Evolutionary conservation across 768 basidiomycete species (phyloP), one percentile per base, ranked within the genome.

Genomic region (Epithele typhae): DNA sequence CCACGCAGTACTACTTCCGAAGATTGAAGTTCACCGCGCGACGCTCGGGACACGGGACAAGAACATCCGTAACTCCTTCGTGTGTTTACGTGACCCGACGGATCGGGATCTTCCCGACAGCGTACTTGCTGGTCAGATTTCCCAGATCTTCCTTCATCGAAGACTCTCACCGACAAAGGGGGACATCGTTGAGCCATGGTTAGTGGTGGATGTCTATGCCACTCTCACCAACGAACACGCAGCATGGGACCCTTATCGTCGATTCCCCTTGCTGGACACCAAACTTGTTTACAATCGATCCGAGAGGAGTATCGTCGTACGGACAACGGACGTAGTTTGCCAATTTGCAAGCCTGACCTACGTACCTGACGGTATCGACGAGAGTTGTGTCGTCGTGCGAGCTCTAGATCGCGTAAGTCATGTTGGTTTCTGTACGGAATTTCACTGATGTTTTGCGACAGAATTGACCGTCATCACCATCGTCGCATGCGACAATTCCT

Each of bases 341-440:
- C 44, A 45, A 18, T 45, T 45, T 14, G 44, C 44, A 3, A 37
- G 37, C 3, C 22, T 30, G 15, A 15, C n/a, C 18, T 45, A 45
- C 25, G 18, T 17, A 15, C 44, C 44, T 3, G 44, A 37, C 6
- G 37, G 17, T 8, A 38, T 45, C n/a, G 23, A n/a, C 10, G 36
- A 37, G 37, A 18, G 17, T 3, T 45, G 44, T 18, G n/a, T 45
- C 15, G 44, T 45, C 12, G 44, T 37, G 18, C 24, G 44, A 4
- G 27, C 44, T 1, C 18, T 45, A 11, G 44, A 45, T 15, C 36
- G 44, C 21, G 44, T 45, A 22, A 0, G 44, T 45, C n/a, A n/a
- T n/a, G n/a, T n/a, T n/a, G n/a, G n/a, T n/a, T n/a, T n/a, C n/a
- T n/a, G n/a, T n/a, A n/a, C n/a, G n/a, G n/a, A n/a, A n/a, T n/a